A percentile compares a stretch with the other conserved stretches of the same genome.
phyloP scores from a whole-genome alignment of 495 filamentous ascomycete species.

The Barbatosphaeria neglecta region DNA sequence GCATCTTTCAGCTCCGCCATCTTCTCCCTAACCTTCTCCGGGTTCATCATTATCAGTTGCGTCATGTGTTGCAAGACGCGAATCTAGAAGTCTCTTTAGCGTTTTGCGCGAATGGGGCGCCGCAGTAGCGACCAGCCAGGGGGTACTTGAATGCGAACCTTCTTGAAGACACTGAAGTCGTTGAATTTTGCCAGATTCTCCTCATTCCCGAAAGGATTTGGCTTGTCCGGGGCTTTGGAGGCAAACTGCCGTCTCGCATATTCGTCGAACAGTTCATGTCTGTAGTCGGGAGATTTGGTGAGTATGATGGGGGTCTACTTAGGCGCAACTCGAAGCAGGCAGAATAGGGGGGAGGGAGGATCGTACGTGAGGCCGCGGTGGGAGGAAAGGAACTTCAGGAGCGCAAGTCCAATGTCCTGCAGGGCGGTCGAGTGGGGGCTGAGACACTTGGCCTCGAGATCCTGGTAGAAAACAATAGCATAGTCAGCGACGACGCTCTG shows the following conservation, averaged over 20 bases:
- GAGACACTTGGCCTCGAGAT: constrained; percentile 79
- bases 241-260: constrained; percentile 85
- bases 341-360: too few species aligned
- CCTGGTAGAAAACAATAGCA: constrained; percentile 37
- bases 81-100: constrained; percentile 36
- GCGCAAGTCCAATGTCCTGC: constrained; percentile 69
- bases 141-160: constrained; percentile 29
- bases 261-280: constrained; percentile 83
- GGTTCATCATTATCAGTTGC: constrained; percentile 78
- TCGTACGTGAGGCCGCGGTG: constrained; percentile 83
- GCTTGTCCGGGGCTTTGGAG: constrained; percentile 58
- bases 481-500: background rate
- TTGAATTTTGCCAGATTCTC: constrained; percentile 61
- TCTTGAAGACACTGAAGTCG: constrained; percentile 73
- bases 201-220: constrained; percentile 79
- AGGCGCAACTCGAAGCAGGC: too few species aligned
- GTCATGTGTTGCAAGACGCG: constrained; percentile 80
- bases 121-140: background rate
- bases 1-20: constrained; percentile 72
- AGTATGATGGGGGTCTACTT: constrained; percentile 7
- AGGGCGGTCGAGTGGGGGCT: constrained; percentile 66
- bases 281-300: constrained; percentile 21
- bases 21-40: constrained; percentile 73
- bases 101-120: background rate
- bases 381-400: constrained; percentile 89